These are phyloP conservation scores for Castanea crenata DNA, from an alignment of 306 rosid species.

Conservation along the genomic window DNA sequence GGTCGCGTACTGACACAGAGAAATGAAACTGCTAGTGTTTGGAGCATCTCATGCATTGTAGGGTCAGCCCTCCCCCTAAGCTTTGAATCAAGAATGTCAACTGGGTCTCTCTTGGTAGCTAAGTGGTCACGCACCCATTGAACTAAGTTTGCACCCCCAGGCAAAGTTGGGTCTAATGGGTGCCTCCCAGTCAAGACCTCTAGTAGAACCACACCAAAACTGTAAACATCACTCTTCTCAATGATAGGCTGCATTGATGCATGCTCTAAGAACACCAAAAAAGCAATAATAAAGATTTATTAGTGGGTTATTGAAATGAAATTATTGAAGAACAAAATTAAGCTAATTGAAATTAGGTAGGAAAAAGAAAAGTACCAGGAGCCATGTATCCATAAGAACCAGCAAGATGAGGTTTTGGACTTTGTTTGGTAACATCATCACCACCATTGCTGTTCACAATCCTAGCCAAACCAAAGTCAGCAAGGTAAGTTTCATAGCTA, in stretches of 20 bases:
- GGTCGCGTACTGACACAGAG: conserved; percentile 49
- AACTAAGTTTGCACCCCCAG: conserved; percentile 61
- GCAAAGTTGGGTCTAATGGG: conserved; percentile 87
- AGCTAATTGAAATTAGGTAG: background rate
- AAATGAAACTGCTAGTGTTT: conserved; percentile 69
- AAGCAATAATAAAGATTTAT: conserved; percentile 4
- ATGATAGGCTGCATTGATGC: conserved; percentile 56
- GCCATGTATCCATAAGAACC: conserved; percentile 95
- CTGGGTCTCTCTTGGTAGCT: conserved; percentile 44
- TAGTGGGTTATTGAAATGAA: background rate
- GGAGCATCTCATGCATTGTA: conserved; percentile 68
- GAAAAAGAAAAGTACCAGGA: conserved; percentile 52
- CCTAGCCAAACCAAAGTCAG: conserved; percentile 69
- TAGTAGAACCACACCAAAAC: conserved; percentile 78
- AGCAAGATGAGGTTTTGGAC: conserved; percentile 54
- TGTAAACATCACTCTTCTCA: conserved; percentile 83
- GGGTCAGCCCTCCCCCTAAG: conserved; percentile 65
- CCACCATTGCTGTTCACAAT: conserved; percentile 32
- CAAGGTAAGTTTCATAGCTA: conserved; percentile 62
- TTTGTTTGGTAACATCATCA: conserved; percentile 25
- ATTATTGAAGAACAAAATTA: background rate
- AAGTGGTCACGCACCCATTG: conserved; percentile 80
- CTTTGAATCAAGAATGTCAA: conserved; percentile 65
- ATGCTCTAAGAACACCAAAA: conserved; percentile 52
- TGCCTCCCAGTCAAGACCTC: conserved; percentile 90